Conservation (phyloP, 1,139 yeast species). For the Yamadazyma spencermartinsiae region DNA sequence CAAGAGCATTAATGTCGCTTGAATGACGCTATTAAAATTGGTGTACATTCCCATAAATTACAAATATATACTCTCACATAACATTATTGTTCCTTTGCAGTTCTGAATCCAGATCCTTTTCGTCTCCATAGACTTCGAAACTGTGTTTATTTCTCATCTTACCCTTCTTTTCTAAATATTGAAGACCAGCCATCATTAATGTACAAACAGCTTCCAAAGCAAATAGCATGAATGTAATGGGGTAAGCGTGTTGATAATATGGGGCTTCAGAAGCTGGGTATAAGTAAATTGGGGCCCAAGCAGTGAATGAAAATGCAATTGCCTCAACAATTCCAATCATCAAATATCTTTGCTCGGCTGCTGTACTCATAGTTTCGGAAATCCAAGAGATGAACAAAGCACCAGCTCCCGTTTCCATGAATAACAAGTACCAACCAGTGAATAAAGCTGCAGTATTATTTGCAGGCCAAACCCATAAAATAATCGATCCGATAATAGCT, state of each 20-base stretch:
- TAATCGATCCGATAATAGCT: conserved; percentile 19
- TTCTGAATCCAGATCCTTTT: background rate
- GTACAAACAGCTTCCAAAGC: conserved; percentile 18
- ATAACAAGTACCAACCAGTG: conserved; percentile 22
- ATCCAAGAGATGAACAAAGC: conserved; percentile 23
- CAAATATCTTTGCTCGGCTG: conserved; percentile 21
- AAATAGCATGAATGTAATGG: conserved; percentile 19
- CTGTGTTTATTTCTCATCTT: conserved; percentile 9
- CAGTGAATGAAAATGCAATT: conserved; percentile 20
- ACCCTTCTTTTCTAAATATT: conserved; percentile 11
- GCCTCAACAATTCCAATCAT: conserved; percentile 21
- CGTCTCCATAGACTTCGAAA: conserved; percentile 4
- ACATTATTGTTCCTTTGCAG: too few relatives aligned
- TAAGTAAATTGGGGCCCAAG: conserved; percentile 21
- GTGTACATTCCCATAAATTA: too few relatives aligned
- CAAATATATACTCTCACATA: too few relatives aligned
- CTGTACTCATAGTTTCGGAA: conserved; percentile 19
- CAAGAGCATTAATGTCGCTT: too few relatives aligned
- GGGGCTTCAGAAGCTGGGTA: conserved; percentile 21
- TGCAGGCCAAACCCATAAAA: conserved; percentile 16
- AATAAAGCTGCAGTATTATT: conserved; percentile 15
- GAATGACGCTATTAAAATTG: too few relatives aligned
- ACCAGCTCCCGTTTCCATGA: conserved; percentile 21
- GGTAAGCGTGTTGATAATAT: conserved; percentile 20
- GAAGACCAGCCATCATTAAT: conserved; percentile 11